Percentiles rank a stretch among this genome's conserved stretches.
phyloP scores from a whole-genome alignment of 1,139 yeast species.

The Yamadazyma atmosphaerica region DNA sequence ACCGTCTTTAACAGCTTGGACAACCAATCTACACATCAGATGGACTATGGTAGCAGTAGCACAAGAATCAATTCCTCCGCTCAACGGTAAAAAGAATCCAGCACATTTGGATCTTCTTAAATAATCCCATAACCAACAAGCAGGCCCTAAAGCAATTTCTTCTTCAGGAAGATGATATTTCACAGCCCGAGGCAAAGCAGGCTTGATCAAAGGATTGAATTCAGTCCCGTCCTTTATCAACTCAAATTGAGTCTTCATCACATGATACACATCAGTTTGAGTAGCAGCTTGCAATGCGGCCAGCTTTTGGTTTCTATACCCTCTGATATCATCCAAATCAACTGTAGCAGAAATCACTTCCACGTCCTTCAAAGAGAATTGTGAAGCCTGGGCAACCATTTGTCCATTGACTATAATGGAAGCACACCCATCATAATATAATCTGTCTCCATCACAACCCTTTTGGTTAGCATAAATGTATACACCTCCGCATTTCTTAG shows the following conservation, averaged over 20 bases:
- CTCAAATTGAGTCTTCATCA: slow-evolving; percentile 62
- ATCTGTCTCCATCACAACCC: slow-evolving; percentile 97
- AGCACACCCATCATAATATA: slow-evolving; percentile 97
- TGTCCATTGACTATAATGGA: slow-evolving; percentile 88
- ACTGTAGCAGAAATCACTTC: slow-evolving; percentile 94
- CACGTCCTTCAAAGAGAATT: slow-evolving; percentile 84
- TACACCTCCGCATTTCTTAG: slow-evolving; percentile 94
- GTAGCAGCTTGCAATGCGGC: slow-evolving; percentile 74
- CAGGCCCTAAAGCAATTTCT: slow-evolving; percentile 97
- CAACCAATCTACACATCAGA: slow-evolving; percentile 89
- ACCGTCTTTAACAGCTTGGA: slow-evolving; percentile 62
- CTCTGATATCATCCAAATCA: slow-evolving; percentile 86
- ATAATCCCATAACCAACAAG: slow-evolving; percentile 99
- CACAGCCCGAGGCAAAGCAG: slow-evolving; percentile 52
- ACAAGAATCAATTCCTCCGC: slow-evolving; percentile 98
- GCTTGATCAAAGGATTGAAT: slow-evolving; percentile 65
- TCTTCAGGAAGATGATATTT: slow-evolving; percentile 83
- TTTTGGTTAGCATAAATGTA: slow-evolving; percentile 91
- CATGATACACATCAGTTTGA: slow-evolving; percentile 53
- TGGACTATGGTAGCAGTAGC: slow-evolving; percentile 95
- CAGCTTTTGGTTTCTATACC: slow-evolving; percentile 74
- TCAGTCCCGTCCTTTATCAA: slow-evolving; percentile 57
- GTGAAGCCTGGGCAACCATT: slow-evolving; percentile 90
- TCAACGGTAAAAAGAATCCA: slow-evolving; percentile 88
- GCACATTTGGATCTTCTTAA: slow-evolving; percentile 85